Evolutionary conservation across 495 filamentous ascomycete species (phyloP), one percentile per base, ranked within the genome.

Genomic region (Xylaria flabelliformis): DNA sequence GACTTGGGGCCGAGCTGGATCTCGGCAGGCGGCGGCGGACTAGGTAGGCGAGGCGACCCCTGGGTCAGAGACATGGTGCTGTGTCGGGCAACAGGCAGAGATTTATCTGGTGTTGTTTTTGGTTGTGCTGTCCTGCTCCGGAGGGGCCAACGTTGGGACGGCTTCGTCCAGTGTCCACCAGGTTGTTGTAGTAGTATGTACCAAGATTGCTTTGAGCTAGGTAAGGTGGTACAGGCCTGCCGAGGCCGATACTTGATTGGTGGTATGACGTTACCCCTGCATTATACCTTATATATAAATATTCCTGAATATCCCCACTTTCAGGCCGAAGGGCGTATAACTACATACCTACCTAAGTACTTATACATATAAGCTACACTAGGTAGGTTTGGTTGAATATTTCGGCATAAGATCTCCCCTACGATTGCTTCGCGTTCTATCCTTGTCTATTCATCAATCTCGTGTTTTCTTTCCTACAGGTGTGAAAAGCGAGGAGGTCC

Each of bases 1-100:
- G 94, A 97, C 78, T 92, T 91, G 70, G 94, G 93, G 4, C 91
- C 92, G 72, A 97, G 90, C 81, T 97, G 94, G 73, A 95, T 95
- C 82, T 97, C 94, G 68, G 94, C 91, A 53, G 95, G 91, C 50
- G 94, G 94, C 65, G 94, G 94, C 61, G 94, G 94, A 81, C 92
- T 94, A 46, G 94, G 94, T 15, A 97, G 90, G 76, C 94, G 91
- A 58, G 93, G 94, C 41, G 94, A 97, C 80, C 89, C 93, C 68
- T 92, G 90, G 58, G 93, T 89, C 50, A 84, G 86, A 87, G 86
- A 89, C 88, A 86, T 87, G 69, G 70, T 79, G 62, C 59, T 53
- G 41, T 41, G 65, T 55, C 44, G 44, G 63, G 44, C 19, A 21
- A 58, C 6, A 10, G 32, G 8, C 46, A 56, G 32, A 46, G 46